Conservation (phyloP, 306 rosid species). For the Medicago arabica region DNA sequence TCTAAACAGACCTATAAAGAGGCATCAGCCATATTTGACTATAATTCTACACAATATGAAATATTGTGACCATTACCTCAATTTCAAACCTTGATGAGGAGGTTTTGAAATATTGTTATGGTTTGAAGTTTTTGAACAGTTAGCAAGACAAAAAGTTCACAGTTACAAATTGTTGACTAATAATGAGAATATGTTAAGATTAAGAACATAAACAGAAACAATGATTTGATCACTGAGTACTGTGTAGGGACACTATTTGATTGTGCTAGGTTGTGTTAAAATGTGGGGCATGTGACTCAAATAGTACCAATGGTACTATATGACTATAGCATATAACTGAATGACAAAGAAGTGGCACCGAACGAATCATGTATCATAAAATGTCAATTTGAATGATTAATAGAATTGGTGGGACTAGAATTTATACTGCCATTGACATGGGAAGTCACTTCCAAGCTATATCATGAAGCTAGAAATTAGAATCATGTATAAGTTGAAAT, state of each 20-base stretch:
- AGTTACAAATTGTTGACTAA: conserved; percentile 15
- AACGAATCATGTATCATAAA: conserved; percentile 46
- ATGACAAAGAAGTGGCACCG: conserved; percentile 68
- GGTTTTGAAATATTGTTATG: too few species aligned
- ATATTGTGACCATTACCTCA: too few species aligned
- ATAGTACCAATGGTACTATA: conserved; percentile 37
- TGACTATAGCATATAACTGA: conserved; percentile 50
- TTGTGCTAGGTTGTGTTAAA: conserved; percentile 40
- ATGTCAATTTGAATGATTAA: conserved; percentile 45
- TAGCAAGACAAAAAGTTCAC: conserved; percentile 17
- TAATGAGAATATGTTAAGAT: conserved; percentile 20
- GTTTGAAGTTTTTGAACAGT: background rate
- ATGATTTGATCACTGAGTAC: background rate
- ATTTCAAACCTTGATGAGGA: too few species aligned
- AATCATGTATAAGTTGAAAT: too few species aligned
- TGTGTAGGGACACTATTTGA: conserved; percentile 44
- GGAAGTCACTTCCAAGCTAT: conserved; percentile 56
- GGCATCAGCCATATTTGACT: background rate
- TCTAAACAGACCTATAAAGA: too few species aligned
- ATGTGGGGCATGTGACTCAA: conserved; percentile 37
- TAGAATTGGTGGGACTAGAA: conserved; percentile 54
- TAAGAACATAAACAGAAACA: background rate
- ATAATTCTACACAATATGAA: too few species aligned
- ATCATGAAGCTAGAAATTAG: conserved; percentile 46
- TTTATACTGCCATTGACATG: conserved; percentile 29